Evolutionary conservation across 2,329 filamentous ascomycete species (phyloP).

Genomic region (Diaporthe humulicola): DNA sequence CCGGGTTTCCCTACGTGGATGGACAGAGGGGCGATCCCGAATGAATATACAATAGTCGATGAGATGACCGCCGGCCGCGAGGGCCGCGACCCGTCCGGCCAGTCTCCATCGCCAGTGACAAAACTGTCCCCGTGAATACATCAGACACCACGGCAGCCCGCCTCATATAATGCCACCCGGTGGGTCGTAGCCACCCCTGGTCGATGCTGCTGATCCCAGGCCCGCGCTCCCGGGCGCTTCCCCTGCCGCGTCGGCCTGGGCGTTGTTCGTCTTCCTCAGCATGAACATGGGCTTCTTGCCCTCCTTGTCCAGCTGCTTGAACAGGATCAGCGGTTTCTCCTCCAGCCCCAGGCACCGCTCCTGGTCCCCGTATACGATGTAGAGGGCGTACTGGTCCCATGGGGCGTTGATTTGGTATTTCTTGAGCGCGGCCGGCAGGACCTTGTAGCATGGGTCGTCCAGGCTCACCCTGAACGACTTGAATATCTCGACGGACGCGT

Average conservation of each 20-base stretch:
- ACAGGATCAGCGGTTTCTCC: constrained; percentile 93
- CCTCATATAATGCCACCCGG: constrained; percentile 70
- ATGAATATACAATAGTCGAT: constrained; percentile 21
- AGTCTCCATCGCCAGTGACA: neutral
- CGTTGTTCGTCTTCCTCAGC: constrained; percentile 78
- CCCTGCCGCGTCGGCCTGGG: constrained; percentile 57
- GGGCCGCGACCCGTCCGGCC: neutral
- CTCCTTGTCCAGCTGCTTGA: constrained; percentile 97
- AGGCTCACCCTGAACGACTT: constrained; percentile 98
- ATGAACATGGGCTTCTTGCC: constrained; percentile 99
- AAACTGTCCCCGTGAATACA: neutral
- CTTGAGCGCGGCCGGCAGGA: constrained; percentile 92
- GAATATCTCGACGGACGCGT: constrained; percentile 90
- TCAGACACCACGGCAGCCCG: neutral
- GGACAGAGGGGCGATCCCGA: neutral
- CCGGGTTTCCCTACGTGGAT: neutral
- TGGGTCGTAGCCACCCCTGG: constrained; percentile 67
- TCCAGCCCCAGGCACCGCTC: constrained; percentile 93
- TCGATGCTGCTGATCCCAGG: constrained; percentile 55
- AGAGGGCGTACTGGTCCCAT: constrained; percentile 96
- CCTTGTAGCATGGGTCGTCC: constrained; percentile 98
- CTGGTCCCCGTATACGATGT: constrained; percentile 99
- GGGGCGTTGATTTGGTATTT: constrained; percentile 99
- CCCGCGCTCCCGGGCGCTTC: constrained; percentile 68
- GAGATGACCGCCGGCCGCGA: neutral